Percentiles rank a stretch among this genome's conserved stretches.
Conservation (phyloP, 2,329 filamentous ascomycete genomes). For the Penicillium paneum region DNA sequence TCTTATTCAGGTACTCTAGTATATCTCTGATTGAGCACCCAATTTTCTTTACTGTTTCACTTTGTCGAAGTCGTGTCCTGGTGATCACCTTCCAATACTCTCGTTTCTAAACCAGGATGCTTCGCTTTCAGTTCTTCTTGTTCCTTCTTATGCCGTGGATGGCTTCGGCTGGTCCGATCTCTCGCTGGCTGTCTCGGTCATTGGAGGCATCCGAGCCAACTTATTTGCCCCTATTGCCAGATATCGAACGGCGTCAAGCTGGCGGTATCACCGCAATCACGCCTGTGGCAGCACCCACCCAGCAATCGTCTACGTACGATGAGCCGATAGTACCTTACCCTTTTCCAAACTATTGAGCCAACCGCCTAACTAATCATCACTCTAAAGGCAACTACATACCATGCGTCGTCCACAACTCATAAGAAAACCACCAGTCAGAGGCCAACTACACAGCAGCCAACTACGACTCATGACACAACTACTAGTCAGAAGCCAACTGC, state of each 20-base stretch:
- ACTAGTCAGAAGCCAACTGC: neutral
- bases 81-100: neutral
- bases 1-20: neutral
- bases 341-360: neutral
- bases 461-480: no score
- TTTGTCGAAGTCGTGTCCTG: neutral
- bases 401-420: neutral
- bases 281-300: neutral
- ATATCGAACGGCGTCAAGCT: neutral
- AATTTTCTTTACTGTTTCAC: neutral
- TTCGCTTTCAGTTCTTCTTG: slow-evolving; percentile 8
- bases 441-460: neutral
- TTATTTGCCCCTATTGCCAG: neutral
- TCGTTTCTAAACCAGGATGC: slow-evolving; percentile 16
- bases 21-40: slow-evolving; percentile 5
- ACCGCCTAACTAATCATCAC: neutral
- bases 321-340: neutral
- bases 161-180: slow-evolving; percentile 29
- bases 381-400: neutral
- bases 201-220: neutral
- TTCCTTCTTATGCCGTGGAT: slow-evolving; percentile 15
- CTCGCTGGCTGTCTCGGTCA: slow-evolving; percentile 13
- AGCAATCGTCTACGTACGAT: neutral
- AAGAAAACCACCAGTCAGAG: neutral
- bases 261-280: neutral